A percentile compares a stretch with the other conserved stretches of the same genome.
These are phyloP conservation scores for Paramyrothecium roridum DNA, from an alignment of 2,329 filamentous ascomycete genomes.

Conservation along the genomic window DNA sequence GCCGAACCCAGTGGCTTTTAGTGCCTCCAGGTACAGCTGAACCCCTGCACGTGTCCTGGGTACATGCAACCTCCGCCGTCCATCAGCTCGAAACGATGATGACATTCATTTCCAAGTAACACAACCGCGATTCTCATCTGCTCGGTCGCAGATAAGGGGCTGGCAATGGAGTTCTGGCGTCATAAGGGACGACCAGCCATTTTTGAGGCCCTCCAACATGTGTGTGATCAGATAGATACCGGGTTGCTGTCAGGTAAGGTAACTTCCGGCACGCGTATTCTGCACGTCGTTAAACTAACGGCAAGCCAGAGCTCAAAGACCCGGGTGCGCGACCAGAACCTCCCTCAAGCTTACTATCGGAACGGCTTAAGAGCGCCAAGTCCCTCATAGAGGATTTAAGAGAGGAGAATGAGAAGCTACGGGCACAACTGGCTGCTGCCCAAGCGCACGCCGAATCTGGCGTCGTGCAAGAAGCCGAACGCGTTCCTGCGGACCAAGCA, in stretches of 20 bases:
- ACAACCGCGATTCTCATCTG: background rate
- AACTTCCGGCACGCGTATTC: conserved; percentile 6
- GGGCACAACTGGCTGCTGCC: conserved; percentile 24
- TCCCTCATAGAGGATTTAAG: conserved; percentile 24
- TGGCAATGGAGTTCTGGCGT: conserved; percentile 25
- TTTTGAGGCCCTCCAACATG: conserved; percentile 33
- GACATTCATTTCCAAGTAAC: background rate
- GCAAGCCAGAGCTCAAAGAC: background rate
- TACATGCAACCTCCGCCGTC: no score
- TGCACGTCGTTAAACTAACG: background rate
- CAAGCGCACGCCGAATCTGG: background rate
- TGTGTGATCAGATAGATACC: conserved; percentile 36
- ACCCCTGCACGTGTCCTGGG: no score
- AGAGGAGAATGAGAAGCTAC: conserved; percentile 39
- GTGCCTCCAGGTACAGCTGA: no score
- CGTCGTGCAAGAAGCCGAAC: background rate
- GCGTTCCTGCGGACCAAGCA: background rate
- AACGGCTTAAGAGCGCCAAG: conserved; percentile 5
- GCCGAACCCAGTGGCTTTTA: no score
- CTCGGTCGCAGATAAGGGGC: no score
- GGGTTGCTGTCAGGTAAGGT: conserved; percentile 36
- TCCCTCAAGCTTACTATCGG: background rate
- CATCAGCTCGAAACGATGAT: background rate
- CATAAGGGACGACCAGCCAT: conserved; percentile 34
- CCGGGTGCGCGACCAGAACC: conserved; percentile 5